Base-by-base conservation (phyloP, 2,329 filamentous ascomycete species). In the Cytospora leucostoma region DNA sequence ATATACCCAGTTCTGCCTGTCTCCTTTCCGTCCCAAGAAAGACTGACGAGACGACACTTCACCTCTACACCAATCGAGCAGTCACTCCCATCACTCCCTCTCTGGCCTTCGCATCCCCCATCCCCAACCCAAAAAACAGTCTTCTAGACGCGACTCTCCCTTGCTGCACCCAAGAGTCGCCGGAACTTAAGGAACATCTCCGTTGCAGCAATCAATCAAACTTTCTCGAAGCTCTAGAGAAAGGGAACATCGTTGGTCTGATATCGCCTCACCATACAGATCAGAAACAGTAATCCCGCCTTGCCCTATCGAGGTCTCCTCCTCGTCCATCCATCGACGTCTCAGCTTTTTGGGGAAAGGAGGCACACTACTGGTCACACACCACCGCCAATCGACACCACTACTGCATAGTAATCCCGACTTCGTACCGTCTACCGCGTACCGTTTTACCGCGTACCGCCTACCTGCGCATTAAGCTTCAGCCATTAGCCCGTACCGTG, bases 381-480 rank as follows among this genome's bases (percentile, higher is more conserved):
- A 63, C 61, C 56, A 61, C 50, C n/a, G n/a, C n/a, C 44, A 2
- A 47, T 21, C n/a, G n/a, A 47, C 44, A 47, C 11, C n/a, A 47
- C 44, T 47, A 47, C 44, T 47, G 44, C 44, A 47, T 15, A 52
- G 21, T 21, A 38, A 15, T 49, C 37, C 58, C 33, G 47, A 38
- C 27, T 61, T 38, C 51, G 47, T 38, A 44, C 60, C 47, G 40
- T 37, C 52, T 54, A 35, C 44, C n/a, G 32, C 27, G 51, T 61
- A 62, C 56, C 59, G 40, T 38, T 34, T 27, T 61, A 17, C 27
- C 27, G 27, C 27, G 33, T 56, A 52, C 47, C 63, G 37, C 33
- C 50, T 38, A 54, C 38, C 44, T 11, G 56, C 55, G 59, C 63
- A 62, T 65, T 38, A 62, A 65, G 63, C 63, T 56, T 65, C 52